A percentile compares a stretch with the other conserved stretches of the same genome.
phyloP scores from a whole-genome alignment of 768 basidiomycete species.

The Suillus occidentalis region DNA sequence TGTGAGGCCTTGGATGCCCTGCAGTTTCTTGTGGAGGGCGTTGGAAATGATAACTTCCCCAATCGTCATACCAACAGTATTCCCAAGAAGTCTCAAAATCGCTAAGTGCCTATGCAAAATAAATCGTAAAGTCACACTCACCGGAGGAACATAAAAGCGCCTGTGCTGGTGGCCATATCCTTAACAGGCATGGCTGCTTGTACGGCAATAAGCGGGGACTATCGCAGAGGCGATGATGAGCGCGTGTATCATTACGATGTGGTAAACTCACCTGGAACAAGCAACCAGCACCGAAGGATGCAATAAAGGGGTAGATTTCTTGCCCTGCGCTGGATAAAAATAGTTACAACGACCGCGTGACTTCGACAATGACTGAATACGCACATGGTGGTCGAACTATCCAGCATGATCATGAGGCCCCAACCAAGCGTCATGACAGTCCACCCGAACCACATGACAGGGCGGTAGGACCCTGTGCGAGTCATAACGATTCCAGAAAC shows the following conservation, averaged over 20 bases:
- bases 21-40: slow-evolving; percentile 32
- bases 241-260: background rate
- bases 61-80: slow-evolving; percentile 71
- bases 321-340: slow-evolving; percentile 25
- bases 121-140: slow-evolving; percentile 7
- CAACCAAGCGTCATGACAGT: slow-evolving; percentile 33
- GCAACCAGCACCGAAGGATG: slow-evolving; percentile 35
- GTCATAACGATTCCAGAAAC: slow-evolving; percentile 28
- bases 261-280: slow-evolving; percentile 31
- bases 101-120: background rate
- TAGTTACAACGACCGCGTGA: background rate
- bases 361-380: slow-evolving; percentile 7
- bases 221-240: background rate
- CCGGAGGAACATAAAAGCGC: slow-evolving; percentile 36
- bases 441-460: slow-evolving; percentile 32
- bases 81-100: slow-evolving; percentile 59
- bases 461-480: slow-evolving; percentile 30
- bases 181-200: slow-evolving; percentile 48
- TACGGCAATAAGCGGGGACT: slow-evolving; percentile 35
- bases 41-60: slow-evolving; percentile 72
- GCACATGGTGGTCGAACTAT: slow-evolving; percentile 31
- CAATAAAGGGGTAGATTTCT: slow-evolving; percentile 33
- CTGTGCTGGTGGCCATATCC: slow-evolving; percentile 45
- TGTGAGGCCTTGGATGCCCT: slow-evolving; percentile 17
- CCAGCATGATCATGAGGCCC: slow-evolving; percentile 38